Evolutionary conservation across 495 filamentous ascomycete species (phyloP).

Genomic region (Chaetomium tenue): DNA sequence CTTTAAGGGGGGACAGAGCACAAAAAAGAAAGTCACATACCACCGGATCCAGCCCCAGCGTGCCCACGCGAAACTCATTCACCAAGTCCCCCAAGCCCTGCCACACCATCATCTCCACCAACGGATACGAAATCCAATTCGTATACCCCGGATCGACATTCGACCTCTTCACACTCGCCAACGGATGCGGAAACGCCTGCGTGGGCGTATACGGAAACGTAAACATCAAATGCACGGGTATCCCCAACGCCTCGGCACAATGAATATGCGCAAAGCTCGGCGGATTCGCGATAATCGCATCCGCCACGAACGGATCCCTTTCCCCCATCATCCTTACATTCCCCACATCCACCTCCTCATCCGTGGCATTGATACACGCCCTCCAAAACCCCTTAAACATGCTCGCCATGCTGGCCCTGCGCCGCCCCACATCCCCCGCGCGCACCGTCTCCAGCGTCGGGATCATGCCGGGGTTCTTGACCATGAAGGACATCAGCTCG

Average conservation of each 20-base stretch:
- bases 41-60: conserved; percentile 65
- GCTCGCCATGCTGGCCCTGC: conserved; percentile 64
- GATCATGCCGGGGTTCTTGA: conserved; percentile 78
- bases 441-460: conserved; percentile 65
- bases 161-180: conserved; percentile 64
- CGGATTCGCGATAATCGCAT: conserved; percentile 82
- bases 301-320: conserved; percentile 66
- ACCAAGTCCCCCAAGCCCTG: conserved; percentile 75
- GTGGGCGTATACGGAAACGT: conserved; percentile 75
- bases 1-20: no score
- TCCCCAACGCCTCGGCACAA: conserved; percentile 75
- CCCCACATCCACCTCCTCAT: conserved; percentile 52
- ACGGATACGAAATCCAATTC: conserved; percentile 71
- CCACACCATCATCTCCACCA: conserved; percentile 80
- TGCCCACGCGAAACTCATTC: conserved; percentile 65
- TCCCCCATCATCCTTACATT: conserved; percentile 57
- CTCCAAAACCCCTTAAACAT: conserved; percentile 79
- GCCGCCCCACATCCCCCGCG: conserved; percentile 63
- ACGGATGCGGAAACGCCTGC: conserved; percentile 66
- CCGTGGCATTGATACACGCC: conserved; percentile 64
- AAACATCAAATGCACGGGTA: conserved; percentile 81
- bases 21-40: no score
- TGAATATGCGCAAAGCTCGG: conserved; percentile 79
- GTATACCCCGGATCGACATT: conserved; percentile 60
- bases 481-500: conserved; percentile 84